Conservation (phyloP, 805 yeast species). For the Metschnikowia henanensis region DNA sequence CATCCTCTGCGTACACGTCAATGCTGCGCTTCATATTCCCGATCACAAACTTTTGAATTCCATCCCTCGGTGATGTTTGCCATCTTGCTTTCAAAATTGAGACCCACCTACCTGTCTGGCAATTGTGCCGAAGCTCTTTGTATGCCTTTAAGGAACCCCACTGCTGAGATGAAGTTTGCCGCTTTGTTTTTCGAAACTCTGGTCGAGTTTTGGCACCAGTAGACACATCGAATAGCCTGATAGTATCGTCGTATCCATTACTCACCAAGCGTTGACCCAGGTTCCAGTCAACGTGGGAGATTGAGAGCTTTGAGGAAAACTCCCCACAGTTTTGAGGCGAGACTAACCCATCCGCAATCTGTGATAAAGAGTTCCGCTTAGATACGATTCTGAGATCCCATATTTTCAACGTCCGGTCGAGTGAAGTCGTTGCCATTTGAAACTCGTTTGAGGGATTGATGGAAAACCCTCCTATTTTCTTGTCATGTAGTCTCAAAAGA, state of each 20-base stretch:
- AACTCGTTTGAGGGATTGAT: slow-evolving; percentile 66
- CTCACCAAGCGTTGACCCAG: slow-evolving; percentile 69
- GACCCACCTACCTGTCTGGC: slow-evolving; percentile 98
- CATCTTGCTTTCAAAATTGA: slow-evolving; percentile 86
- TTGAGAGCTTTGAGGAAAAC: slow-evolving; percentile 73
- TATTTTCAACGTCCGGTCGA: slow-evolving; percentile 78
- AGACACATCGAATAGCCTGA: slow-evolving; percentile 13
- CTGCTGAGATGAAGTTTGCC: neutral
- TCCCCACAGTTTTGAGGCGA: slow-evolving; percentile 57
- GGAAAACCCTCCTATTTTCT: slow-evolving; percentile 88
- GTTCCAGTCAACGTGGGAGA: slow-evolving; percentile 86
- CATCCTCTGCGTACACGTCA: slow-evolving; percentile 78
- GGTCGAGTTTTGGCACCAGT: neutral
- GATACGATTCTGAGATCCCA: slow-evolving; percentile 78
- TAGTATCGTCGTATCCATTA: slow-evolving; percentile 70
- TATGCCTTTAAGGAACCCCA: neutral
- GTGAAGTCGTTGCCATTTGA: slow-evolving; percentile 83
- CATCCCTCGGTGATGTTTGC: slow-evolving; percentile 73
- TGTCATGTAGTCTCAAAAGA: slow-evolving; percentile 72
- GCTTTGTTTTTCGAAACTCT: neutral
- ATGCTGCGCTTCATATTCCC: slow-evolving; percentile 91
- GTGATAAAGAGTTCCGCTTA: slow-evolving; percentile 12
- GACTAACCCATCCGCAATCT: slow-evolving; percentile 9
- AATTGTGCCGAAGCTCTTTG: slow-evolving; percentile 67
- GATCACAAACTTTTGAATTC: slow-evolving; percentile 79